Evolutionary conservation across 2,329 filamentous ascomycete species (phyloP).

Genomic region (Setomelanomma holmii): DNA sequence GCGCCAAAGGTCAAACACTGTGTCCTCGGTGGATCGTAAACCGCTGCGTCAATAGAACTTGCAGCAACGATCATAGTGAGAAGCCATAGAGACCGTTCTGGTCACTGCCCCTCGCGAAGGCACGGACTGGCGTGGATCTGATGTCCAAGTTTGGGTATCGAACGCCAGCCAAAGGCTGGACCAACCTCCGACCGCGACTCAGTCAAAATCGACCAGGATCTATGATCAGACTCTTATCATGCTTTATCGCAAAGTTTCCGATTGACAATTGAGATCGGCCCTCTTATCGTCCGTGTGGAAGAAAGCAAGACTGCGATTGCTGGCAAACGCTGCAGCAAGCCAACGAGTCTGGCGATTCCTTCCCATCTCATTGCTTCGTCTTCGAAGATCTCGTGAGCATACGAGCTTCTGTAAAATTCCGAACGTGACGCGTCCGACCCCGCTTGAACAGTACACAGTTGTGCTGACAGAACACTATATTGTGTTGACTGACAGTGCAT

Average conservation of each 20-base stretch:
- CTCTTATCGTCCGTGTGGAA: neutral
- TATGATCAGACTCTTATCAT: conserved; percentile 20
- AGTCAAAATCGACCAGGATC: conserved; percentile 15
- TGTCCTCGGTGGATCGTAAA: conserved; percentile 14
- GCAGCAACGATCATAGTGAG: conserved; percentile 30
- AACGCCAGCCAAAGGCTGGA: conserved; percentile 27
- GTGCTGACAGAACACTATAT: too few species aligned
- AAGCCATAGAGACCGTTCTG: conserved; percentile 27
- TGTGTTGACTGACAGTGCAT: neutral
- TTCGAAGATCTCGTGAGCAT: too few species aligned
- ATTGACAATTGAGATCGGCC: neutral
- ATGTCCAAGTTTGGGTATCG: conserved; percentile 38
- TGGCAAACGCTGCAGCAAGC: neutral
- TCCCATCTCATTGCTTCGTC: too few species aligned
- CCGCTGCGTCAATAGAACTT: conserved; percentile 9
- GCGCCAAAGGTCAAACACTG: conserved; percentile 9
- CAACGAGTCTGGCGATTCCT: too few species aligned
- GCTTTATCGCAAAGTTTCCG: conserved; percentile 16
- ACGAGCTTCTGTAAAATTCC: too few species aligned
- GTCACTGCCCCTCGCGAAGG: conserved; percentile 33
- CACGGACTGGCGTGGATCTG: conserved; percentile 37
- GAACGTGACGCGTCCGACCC: too few species aligned
- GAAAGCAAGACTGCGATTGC: neutral
- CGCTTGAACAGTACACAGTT: too few species aligned
- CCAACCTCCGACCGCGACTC: conserved; percentile 24